Evolutionary conservation across 2,329 filamentous ascomycete species (phyloP), one percentile per base, ranked within the genome.

Genomic region (Aschersonia sp.): DNA sequence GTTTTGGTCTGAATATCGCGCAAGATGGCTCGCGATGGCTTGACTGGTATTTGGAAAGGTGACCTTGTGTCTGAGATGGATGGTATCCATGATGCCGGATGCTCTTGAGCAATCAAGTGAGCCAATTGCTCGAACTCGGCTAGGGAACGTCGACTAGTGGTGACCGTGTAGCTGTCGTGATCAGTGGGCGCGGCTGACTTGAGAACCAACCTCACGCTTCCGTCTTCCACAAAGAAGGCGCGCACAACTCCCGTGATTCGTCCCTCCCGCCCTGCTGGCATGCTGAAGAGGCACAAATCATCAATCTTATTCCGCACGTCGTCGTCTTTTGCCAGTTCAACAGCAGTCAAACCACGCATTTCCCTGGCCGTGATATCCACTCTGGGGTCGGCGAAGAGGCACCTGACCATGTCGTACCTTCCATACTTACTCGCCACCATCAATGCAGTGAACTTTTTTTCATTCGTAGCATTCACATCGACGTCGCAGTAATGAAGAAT

Each of bases 351-450:
- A 0, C 92, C 92, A 50, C 92, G 79, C 12, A 86, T 67, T 61
- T 98, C 94, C 62, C 84, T 85, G 32, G 89, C 79, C 41, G 83
- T 80, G 11, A 90, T 67, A 59, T 98, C 92, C 5, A 95, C 87
- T 55, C 94, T 74, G 30, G 87, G 78, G 60, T 98, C 92, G 41
- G 83, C 77, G 62, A 94, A 97, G 5, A 98, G 73, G 8, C 83
- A 81, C 49, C 89, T 76, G 14, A 98, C 90, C 72, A 95, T 87
- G 56, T 97, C 92, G 47, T 94, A 84, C 52, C 92, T 79, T 35
- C 92, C 92, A 59, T 97, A 98, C 63, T 98, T 98, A 74, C 90
- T 97, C 6, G 90, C 90, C 52, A 98, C 84, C 92, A 98, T 98
- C 48, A 98, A 71, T 2, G 92, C 83, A 0, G 94, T 98, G 59